Base-by-base conservation (phyloP, 192 early-diverging fungal species). In the Dissophora globulifera region DNA sequence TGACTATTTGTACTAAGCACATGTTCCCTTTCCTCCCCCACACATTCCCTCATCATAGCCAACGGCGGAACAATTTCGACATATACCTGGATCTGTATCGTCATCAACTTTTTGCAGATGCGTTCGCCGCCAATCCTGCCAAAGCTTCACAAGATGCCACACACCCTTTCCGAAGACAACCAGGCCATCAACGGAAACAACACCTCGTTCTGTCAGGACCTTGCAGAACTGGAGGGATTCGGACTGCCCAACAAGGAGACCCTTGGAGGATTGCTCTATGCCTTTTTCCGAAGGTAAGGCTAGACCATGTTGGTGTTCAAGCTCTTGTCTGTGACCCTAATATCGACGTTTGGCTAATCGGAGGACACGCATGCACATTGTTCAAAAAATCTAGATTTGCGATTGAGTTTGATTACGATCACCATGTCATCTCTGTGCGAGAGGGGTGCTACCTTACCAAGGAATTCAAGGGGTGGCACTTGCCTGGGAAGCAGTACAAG, bases 61-160 rank as follows among this genome's bases (percentile, higher is more conserved):
- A 93, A 91, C 65, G 96, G 96, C 43, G 96, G 96, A 20, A 98
- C 96, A 0, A 80, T 98, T 53, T 94, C 93, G 35, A 93, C 93
- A 7, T 98, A 98, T 74, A 92, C 95, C 20, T 98, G 96, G 96
- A 93, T 91, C 3, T 95, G 93, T 69, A 91, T 97, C 85, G 85
- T 91, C 33, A 82, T 98, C 59, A 94, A 96, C 74, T 98, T 96
- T 82, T 78, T 98, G 22, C 96, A 98, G 79, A 91, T 86, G 81
- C 90, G 95, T 13, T 65, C 85, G 25, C 95, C 95, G 51, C 94
- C 95, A 0, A 93, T 98, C 64, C 79, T 98, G 20, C 96, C 96
- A 1, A 88, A 89, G 19, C 68, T 97, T 33, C 95, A 97, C 59
- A 81, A 88, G 33, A 46, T 81, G 2, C 78, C 81, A 4, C 79